A percentile compares a stretch with the other conserved stretches of the same genome.
These are phyloP conservation scores for Canariomyces notabilis DNA, from an alignment of 2,329 filamentous ascomycete species.

Conservation along the genomic window DNA sequence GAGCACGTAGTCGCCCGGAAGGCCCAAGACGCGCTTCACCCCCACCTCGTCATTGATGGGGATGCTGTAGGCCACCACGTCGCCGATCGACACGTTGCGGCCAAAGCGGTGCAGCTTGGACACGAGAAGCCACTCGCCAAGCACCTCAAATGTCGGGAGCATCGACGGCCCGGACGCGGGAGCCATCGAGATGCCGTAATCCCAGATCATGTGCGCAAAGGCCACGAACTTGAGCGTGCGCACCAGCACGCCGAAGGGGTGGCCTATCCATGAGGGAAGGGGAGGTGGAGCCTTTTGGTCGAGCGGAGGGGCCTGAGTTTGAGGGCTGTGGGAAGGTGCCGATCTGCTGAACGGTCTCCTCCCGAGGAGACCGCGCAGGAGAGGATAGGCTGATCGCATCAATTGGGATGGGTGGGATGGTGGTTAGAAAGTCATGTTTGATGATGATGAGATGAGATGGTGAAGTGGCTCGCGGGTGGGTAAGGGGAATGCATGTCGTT, in stretches of 20 bases:
- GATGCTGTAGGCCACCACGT: conserved; percentile 74
- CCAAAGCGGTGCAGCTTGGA: conserved; percentile 66
- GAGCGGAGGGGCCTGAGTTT: neutral
- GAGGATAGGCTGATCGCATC: too few species aligned
- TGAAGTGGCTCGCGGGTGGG: too few species aligned
- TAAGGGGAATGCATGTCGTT: too few species aligned
- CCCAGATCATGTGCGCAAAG: conserved; percentile 46
- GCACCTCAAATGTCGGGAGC: conserved; percentile 73
- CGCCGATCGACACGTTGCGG: conserved; percentile 64
- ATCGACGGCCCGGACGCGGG: conserved; percentile 72
- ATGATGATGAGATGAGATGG: too few species aligned
- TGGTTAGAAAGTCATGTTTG: too few species aligned
- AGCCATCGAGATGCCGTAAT: conserved; percentile 58
- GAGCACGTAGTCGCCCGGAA: conserved; percentile 72
- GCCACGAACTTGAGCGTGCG: conserved; percentile 44
- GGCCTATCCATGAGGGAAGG: conserved; percentile 31
- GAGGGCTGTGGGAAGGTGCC: neutral
- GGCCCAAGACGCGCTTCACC: conserved; percentile 73
- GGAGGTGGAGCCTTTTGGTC: conserved; percentile 10
- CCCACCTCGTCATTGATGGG: conserved; percentile 60
- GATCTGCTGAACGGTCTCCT: too few species aligned
- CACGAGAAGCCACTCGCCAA: conserved; percentile 64
- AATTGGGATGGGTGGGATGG: too few species aligned
- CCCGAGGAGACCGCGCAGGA: too few species aligned
- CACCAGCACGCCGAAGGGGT: conserved; percentile 40